These are phyloP conservation scores for Stemphylium vesicarium DNA, from an alignment of 2,329 filamentous ascomycete genomes.

Conservation along the genomic window DNA sequence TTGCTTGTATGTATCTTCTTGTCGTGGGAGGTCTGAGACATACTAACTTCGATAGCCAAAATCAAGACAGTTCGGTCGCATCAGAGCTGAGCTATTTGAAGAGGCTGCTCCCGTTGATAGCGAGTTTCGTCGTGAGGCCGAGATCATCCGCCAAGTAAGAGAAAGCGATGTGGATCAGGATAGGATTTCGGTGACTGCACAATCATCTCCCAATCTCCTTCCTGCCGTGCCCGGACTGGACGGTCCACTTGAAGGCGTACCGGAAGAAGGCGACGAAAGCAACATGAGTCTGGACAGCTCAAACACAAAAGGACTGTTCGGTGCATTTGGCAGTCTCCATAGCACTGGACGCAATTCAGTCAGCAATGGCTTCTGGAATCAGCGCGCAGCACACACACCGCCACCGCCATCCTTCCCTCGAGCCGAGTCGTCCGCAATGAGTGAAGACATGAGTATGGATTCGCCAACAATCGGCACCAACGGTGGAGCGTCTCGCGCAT, in stretches of 20 bases:
- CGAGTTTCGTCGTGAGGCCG: slow-evolving; percentile 87
- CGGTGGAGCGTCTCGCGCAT: slow-evolving; percentile 42
- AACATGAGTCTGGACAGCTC: slow-evolving; percentile 61
- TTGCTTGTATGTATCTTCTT: slow-evolving; percentile 69
- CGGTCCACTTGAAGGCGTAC: slow-evolving; percentile 71
- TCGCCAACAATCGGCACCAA: slow-evolving; percentile 58
- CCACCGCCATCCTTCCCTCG: slow-evolving; percentile 65
- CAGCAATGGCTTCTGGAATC: slow-evolving; percentile 78
- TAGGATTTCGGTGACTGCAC: slow-evolving; percentile 61
- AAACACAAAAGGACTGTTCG: slow-evolving; percentile 57
- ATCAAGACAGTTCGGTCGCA: slow-evolving; percentile 92
- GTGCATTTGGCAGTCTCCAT: slow-evolving; percentile 78
- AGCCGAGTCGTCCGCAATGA: slow-evolving; percentile 60
- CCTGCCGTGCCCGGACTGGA: slow-evolving; percentile 61
- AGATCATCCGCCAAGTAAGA: slow-evolving; percentile 92
- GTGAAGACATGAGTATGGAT: slow-evolving; percentile 76
- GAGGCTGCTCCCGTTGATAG: slow-evolving; percentile 87
- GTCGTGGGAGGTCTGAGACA: not conserved
- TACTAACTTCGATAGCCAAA: slow-evolving; percentile 70
- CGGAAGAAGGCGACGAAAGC: slow-evolving; percentile 65
- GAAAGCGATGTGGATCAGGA: slow-evolving; percentile 77
- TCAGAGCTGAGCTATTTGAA: slow-evolving; percentile 86
- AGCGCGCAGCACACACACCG: slow-evolving; percentile 65
- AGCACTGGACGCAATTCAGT: slow-evolving; percentile 73
- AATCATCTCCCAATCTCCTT: slow-evolving; percentile 71